A percentile compares a stretch with the other conserved stretches of the same genome.
These are phyloP conservation scores for Tolypocladium endophyticum DNA, from an alignment of 2,329 filamentous ascomycete species.

Conservation along the genomic window DNA sequence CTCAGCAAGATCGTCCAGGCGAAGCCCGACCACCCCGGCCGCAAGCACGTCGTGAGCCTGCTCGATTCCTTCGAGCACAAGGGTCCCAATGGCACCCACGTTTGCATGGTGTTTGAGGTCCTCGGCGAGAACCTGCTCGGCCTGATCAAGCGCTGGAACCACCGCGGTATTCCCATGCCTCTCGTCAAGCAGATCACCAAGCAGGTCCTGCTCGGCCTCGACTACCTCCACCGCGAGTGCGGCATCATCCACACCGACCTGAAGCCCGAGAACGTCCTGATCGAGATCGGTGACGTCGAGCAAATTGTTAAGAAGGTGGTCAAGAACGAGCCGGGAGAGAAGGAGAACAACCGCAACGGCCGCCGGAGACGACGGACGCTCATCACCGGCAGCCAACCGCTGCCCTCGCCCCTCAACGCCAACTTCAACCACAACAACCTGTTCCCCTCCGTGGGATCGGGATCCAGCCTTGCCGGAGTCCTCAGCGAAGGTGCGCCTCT, in stretches of 20 bases:
- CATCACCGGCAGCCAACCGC: constrained; percentile 92
- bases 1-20: constrained; percentile 94
- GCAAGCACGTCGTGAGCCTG: constrained; percentile 89
- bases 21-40: constrained; percentile 87
- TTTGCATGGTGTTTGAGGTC: constrained; percentile 99
- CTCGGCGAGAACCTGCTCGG: constrained; percentile 90
- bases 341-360: constrained; percentile 87
- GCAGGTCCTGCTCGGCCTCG: constrained; percentile 87
- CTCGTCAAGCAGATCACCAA: constrained; percentile 98
- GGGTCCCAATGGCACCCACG: constrained; percentile 89
- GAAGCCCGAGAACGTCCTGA: constrained; percentile 96
- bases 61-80: constrained; percentile 97
- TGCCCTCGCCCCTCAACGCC: constrained; percentile 89
- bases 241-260: constrained; percentile 98
- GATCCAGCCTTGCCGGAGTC: constrained; percentile 74
- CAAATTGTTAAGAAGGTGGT: constrained; percentile 96
- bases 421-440: constrained; percentile 76
- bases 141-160: constrained; percentile 97
- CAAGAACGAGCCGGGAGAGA: constrained; percentile 63
- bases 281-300: constrained; percentile 97
- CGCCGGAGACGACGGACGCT: constrained; percentile 81
- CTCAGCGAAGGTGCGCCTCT: constrained; percentile 60
- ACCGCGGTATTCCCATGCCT: constrained; percentile 90
- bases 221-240: constrained; percentile 95
- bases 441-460: constrained; percentile 50